Conservation (phyloP, 2,329 filamentous ascomycete genomes). For the Aspergillus niger region DNA sequence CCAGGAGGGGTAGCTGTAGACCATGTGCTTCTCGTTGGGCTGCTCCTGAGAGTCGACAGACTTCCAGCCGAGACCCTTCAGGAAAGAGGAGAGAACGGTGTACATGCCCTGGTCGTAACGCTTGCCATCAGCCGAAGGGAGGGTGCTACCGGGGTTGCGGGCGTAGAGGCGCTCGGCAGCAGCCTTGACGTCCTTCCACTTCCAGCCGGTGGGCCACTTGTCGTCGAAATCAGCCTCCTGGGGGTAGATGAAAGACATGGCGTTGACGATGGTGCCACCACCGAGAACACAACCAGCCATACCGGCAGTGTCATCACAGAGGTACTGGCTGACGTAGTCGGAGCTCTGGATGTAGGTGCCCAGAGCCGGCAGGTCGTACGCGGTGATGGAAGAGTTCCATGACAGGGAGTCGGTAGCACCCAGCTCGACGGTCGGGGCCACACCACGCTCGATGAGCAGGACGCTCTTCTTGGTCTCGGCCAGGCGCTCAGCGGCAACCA, state of each 20-base stretch:
- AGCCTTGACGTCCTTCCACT: constrained; percentile 61
- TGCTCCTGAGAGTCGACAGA: constrained; percentile 61
- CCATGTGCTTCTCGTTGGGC: constrained; percentile 65
- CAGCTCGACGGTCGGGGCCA: constrained; percentile 16
- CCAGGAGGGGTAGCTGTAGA: constrained; percentile 64
- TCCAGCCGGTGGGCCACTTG: constrained; percentile 72
- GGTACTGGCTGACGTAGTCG: constrained; percentile 19
- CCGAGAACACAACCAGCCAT: constrained; percentile 25
- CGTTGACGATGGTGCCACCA: constrained; percentile 23
- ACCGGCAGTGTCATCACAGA: constrained; percentile 22
- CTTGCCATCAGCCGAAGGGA: constrained; percentile 65
- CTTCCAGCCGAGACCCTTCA: constrained; percentile 63
- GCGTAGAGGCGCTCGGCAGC: constrained; percentile 64
- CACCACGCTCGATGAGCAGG: constrained; percentile 23
- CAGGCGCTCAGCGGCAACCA: constrained; percentile 24
- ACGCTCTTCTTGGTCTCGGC: constrained; percentile 23
- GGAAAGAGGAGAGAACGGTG: constrained; percentile 60
- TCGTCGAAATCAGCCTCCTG: constrained; percentile 67
- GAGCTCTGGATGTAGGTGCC: constrained; percentile 17
- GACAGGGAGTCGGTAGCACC: constrained; percentile 20
- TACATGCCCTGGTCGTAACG: constrained; percentile 67
- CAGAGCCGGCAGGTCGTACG: constrained; percentile 22
- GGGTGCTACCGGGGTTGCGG: constrained; percentile 68
- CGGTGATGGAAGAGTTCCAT: constrained; percentile 23
- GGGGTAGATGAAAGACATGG: constrained; percentile 36